phyloP scores from a whole-genome alignment of 2,329 filamentous ascomycete genomes.

The Pseudogymnoascus sp. region DNA sequence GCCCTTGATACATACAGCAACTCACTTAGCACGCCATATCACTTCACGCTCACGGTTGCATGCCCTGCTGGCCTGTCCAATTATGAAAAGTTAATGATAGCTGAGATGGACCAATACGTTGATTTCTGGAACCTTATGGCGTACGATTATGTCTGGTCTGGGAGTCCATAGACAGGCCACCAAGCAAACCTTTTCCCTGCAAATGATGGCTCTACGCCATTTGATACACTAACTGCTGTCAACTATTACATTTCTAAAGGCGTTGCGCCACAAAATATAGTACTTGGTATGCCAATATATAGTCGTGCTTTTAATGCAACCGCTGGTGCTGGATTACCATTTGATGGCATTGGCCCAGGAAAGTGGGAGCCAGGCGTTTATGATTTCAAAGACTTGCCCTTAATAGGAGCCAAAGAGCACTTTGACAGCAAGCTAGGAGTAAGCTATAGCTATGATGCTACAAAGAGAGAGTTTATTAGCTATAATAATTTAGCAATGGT shows the following conservation, averaged over 20 bases:
- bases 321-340: slow-evolving; percentile 53
- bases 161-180: slow-evolving; percentile 33
- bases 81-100: slow-evolving; percentile 38
- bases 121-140: slow-evolving; percentile 57
- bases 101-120: slow-evolving; percentile 37
- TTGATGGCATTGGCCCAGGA: slow-evolving; percentile 54
- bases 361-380: slow-evolving; percentile 65
- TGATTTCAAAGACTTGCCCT: slow-evolving; percentile 71
- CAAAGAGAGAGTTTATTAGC: slow-evolving; percentile 53
- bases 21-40: slow-evolving; percentile 34
- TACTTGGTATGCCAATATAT: slow-evolving; percentile 72
- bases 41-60: slow-evolving; percentile 45
- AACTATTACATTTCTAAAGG: slow-evolving; percentile 53
- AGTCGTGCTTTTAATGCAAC: slow-evolving; percentile 61
- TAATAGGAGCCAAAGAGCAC: slow-evolving; percentile 44
- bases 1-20: slow-evolving; percentile 41
- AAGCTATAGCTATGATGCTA: slow-evolving; percentile 59
- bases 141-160: slow-evolving; percentile 57
- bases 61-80: slow-evolving; percentile 38
- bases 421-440: slow-evolving; percentile 51
- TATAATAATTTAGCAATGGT: slow-evolving; percentile 59
- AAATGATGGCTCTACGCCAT: slow-evolving; percentile 52
- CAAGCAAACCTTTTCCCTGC: slow-evolving; percentile 58
- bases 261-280: slow-evolving; percentile 55
- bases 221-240: slow-evolving; percentile 57